Base-by-base conservation (phyloP, 1,284 basidiomycete genomes). In the Puccinia sorghi region DNA sequence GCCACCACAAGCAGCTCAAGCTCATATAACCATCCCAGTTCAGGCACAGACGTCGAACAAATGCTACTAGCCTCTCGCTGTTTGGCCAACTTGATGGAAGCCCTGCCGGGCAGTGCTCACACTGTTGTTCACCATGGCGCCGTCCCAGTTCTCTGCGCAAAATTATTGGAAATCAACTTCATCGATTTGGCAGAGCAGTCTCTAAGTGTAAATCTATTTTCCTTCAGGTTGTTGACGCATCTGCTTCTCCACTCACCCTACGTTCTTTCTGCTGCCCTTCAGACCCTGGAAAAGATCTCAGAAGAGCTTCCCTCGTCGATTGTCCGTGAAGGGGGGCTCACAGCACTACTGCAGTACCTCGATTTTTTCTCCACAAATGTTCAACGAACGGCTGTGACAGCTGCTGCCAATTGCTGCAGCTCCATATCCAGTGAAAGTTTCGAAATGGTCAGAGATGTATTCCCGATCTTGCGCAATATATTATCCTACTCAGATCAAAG, bases 301-400 rank as follows among this genome's bases (percentile, higher is more conserved):
- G 93, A 94, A 84, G 95, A 97, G 85, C 93, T 94, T 82, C 94
- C 95, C 0, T 92, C 92, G 80, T 90, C 94, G 13, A 96, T 97
- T 82, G 93, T 97, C 22, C 90, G 93, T 71, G 94, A 97, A 86
- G 93, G 93, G 72, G 95, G 95, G 54, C 88, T 97, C 22, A 89
- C 91, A 27, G 94, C 94, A 22, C 87, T 97, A 46, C 89, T 97
- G 82, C 93, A 93, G 84, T 97, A 92, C 85, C 90, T 97, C 81
- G 94, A 97, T 84, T 97, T 97, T 86, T 97, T 97, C 86, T 94
- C 93, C 13, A 97, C 94, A 81, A 93, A 94, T 64, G 94, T 97
- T 9, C 95, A 97, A 84, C 89, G 95, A 74, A 97, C 93, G 0
- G 95, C 95, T 22, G 87, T 97, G n/a, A 94, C 95, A 82, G 94